A percentile compares a stretch with the other conserved stretches of the same genome.
Evolutionary conservation across 345 rosid genomes (phyloP).

Genomic region (Litchi chinensis): DNA sequence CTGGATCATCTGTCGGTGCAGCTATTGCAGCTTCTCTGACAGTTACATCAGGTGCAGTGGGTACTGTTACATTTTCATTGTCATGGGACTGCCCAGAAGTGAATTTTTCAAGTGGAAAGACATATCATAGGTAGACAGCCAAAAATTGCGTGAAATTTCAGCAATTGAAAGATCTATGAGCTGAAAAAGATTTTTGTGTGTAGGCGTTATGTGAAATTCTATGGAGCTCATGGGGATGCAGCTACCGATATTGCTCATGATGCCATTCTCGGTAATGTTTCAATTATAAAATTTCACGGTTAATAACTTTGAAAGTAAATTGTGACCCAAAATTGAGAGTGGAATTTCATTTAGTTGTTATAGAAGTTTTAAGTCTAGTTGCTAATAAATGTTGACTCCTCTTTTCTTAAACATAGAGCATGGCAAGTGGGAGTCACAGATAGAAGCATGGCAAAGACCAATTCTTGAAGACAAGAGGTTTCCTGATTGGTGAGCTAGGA

Average conservation of each 20-base stretch:
- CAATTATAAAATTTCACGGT: neutral
- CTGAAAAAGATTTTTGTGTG: constrained; percentile 22
- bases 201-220: constrained; percentile 91
- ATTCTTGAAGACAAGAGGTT: constrained; percentile 87
- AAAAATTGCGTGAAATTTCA: neutral
- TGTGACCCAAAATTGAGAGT: neutral
- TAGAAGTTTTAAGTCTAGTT: neutral
- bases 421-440: constrained; percentile 74
- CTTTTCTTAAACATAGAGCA: constrained; percentile 51
- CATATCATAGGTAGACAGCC: constrained; percentile 60
- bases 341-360: neutral
- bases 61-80: constrained; percentile 74
- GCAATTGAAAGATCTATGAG: constrained; percentile 6
- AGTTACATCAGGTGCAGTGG: constrained; percentile 52
- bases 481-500: constrained; percentile 72
- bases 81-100: constrained; percentile 96
- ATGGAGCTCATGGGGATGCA: constrained; percentile 67
- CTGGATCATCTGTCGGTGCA: constrained; percentile 88
- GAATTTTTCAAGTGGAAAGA: constrained; percentile 60
- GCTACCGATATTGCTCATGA: constrained; percentile 83
- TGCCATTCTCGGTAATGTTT: constrained; percentile 69
- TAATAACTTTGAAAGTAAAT: neutral
- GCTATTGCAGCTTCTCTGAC: constrained; percentile 82
- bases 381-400: neutral
- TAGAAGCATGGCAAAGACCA: constrained; percentile 93